Conservation (phyloP, 257 asterid species). For the Capsicum rhomboideum region DNA sequence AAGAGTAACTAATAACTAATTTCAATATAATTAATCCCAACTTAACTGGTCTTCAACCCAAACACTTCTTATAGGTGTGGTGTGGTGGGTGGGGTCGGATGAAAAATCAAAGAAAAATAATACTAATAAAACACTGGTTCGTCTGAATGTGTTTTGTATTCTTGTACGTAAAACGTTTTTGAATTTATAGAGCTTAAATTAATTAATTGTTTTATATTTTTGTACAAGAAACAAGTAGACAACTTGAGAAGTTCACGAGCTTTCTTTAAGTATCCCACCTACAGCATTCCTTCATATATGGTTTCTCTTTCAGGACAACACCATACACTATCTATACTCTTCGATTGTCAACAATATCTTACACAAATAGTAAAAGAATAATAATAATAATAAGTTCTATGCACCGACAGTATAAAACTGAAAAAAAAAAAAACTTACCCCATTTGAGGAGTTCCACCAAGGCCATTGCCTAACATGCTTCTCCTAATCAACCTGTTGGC, state of each 20-base stretch:
- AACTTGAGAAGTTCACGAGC: slow-evolving; percentile 1
- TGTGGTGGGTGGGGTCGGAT: too few relatives aligned
- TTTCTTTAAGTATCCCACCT: neutral
- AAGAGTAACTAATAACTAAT: too few relatives aligned
- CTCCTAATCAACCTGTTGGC: neutral
- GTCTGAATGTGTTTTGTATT: neutral
- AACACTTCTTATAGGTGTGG: too few relatives aligned
- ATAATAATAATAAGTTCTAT: neutral
- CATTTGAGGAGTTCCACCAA: slow-evolving; percentile 75
- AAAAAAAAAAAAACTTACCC: slow-evolving; percentile 33
- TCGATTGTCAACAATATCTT: neutral
- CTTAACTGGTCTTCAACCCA: too few relatives aligned
- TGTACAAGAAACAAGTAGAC: neutral
- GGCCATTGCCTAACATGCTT: slow-evolving; percentile 48
- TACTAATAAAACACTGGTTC: neutral
- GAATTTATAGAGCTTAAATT: neutral
- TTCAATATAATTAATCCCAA: too few relatives aligned
- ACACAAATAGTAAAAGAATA: neutral
- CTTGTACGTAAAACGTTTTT: neutral
- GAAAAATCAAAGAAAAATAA: neutral
- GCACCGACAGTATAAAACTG: neutral
- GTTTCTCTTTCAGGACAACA: neutral
- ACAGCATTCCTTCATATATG: neutral
- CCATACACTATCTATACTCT: too few relatives aligned
- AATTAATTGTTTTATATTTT: neutral